A percentile compares a stretch with the other conserved stretches of the same genome.
phyloP scores from a whole-genome alignment of 306 rosid species.

The Sechiopsis laciniata region DNA sequence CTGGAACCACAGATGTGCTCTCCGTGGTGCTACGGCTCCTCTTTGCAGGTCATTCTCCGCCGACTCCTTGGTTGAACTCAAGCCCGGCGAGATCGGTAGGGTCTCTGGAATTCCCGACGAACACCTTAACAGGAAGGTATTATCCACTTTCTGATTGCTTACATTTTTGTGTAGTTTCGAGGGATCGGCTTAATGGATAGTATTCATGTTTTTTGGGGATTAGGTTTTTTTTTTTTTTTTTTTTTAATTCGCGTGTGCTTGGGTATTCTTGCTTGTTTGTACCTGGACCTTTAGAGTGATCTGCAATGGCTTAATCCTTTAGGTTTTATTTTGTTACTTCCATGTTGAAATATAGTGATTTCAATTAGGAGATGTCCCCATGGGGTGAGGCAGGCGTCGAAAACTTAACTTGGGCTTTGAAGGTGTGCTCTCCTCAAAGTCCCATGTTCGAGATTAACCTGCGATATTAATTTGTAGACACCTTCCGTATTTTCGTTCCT shows the following conservation, averaged over 20 bases:
- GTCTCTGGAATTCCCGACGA: slow-evolving; percentile 92
- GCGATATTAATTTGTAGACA: too few species aligned
- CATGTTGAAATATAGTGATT: background rate
- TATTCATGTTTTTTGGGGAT: background rate
- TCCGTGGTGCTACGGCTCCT: slow-evolving; percentile 40
- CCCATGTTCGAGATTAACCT: too few species aligned
- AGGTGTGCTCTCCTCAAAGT: too few species aligned
- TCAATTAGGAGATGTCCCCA: background rate
- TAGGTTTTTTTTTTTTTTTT: background rate
- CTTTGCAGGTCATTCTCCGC: slow-evolving; percentile 46
- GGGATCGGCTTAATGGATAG: background rate
- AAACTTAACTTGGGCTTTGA: too few species aligned
- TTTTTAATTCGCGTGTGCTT: background rate
- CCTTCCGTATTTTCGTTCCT: too few species aligned
- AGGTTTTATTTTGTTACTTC: background rate
- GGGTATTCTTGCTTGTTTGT: background rate
- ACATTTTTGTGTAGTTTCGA: background rate
- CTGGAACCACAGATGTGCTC: slow-evolving; percentile 40
- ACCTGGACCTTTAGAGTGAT: background rate
- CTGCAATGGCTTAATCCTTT: background rate
- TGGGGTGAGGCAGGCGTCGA: too few species aligned
- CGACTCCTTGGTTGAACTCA: slow-evolving; percentile 56
- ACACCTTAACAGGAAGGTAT: slow-evolving; percentile 73
- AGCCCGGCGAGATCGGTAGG: slow-evolving; percentile 83
- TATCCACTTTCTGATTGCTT: background rate